These are phyloP conservation scores for Helianthus tuberosus DNA, from an alignment of 129 eudicot genomes.

Conservation along the genomic window DNA sequence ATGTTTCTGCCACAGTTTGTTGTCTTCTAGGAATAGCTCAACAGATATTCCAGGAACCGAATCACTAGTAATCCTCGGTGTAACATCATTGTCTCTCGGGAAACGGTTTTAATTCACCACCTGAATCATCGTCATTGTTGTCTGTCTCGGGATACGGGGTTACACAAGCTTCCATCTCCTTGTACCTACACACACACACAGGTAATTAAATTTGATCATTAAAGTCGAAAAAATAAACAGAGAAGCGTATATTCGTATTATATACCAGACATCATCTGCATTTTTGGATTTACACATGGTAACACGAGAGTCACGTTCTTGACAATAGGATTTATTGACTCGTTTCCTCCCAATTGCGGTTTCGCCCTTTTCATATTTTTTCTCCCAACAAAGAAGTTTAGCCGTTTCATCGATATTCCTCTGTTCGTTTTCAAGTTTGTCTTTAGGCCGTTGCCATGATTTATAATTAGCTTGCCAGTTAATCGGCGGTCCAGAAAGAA, in stretches of 20 bases:
- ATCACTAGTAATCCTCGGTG: constrained; percentile 54
- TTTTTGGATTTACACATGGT: constrained; percentile 41
- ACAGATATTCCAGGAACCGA: constrained; percentile 53
- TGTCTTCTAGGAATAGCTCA: constrained; percentile 51
- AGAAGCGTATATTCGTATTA: too few relatives aligned
- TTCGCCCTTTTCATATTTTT: constrained; percentile 51
- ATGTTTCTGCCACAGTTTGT: constrained; percentile 58
- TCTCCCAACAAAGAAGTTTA: constrained; percentile 63
- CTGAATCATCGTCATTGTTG: constrained; percentile 46
- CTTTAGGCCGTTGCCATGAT: constrained; percentile 57
- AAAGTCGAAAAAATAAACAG: not conserved
- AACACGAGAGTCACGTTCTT: constrained; percentile 43
- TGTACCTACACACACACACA: constrained; percentile 54
- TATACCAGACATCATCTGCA: constrained; percentile 50
- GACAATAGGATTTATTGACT: constrained; percentile 39
- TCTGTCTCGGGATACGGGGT: constrained; percentile 49
- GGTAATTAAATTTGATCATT: not conserved
- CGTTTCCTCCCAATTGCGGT: constrained; percentile 50
- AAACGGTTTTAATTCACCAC: constrained; percentile 57
- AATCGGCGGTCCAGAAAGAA: constrained; percentile 62
- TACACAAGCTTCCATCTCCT: too few relatives aligned
- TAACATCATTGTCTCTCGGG: constrained; percentile 59
- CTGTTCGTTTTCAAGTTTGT: constrained; percentile 52
- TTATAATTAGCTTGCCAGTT: constrained; percentile 45
- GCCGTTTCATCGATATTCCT: constrained; percentile 47